Evolutionary conservation across 371 early-diverging fungal genomes (phyloP).

Genomic region (Coemansia sp.): DNA sequence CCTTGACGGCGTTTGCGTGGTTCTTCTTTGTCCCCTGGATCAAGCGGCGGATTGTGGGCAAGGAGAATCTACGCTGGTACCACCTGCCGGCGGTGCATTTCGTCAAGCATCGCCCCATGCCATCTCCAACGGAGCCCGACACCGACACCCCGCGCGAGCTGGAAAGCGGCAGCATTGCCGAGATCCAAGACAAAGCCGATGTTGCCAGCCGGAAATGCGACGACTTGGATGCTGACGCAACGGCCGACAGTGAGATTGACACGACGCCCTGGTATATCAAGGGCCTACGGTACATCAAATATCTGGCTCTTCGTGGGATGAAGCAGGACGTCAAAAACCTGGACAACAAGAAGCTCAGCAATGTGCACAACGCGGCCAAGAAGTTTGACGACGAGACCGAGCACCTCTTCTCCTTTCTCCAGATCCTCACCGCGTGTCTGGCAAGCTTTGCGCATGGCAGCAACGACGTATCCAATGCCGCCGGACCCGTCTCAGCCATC

Average conservation of each 20-base stretch:
- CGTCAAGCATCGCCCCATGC: conserved; percentile 53
- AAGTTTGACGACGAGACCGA: conserved; percentile 79
- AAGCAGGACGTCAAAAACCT: conserved; percentile 62
- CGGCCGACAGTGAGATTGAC: too few relatives aligned
- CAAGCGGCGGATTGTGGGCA: conserved; percentile 59
- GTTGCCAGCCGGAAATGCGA: conserved; percentile 11
- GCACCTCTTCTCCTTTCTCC: conserved; percentile 79
- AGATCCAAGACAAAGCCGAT: conserved; percentile 23
- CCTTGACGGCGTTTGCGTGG: conserved; percentile 57
- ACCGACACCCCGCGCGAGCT: conserved; percentile 16
- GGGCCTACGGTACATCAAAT: conserved; percentile 16
- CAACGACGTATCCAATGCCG: conserved; percentile 88
- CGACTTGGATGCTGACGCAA: not conserved
- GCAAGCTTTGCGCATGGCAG: conserved; percentile 90
- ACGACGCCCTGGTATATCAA: conserved; percentile 4
- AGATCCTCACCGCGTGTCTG: conserved; percentile 81
- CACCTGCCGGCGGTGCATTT: conserved; percentile 62
- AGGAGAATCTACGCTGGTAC: conserved; percentile 70
- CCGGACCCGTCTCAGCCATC: conserved; percentile 77
- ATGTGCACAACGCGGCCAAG: conserved; percentile 63
- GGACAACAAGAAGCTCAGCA: conserved; percentile 53
- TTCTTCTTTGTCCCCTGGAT: conserved; percentile 68
- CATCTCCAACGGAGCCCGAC: conserved; percentile 9
- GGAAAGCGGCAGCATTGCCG: conserved; percentile 18
- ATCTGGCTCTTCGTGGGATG: conserved; percentile 52